Conservation (phyloP, 176 grass and related monocot species). For the Oryza meyeriana region DNA sequence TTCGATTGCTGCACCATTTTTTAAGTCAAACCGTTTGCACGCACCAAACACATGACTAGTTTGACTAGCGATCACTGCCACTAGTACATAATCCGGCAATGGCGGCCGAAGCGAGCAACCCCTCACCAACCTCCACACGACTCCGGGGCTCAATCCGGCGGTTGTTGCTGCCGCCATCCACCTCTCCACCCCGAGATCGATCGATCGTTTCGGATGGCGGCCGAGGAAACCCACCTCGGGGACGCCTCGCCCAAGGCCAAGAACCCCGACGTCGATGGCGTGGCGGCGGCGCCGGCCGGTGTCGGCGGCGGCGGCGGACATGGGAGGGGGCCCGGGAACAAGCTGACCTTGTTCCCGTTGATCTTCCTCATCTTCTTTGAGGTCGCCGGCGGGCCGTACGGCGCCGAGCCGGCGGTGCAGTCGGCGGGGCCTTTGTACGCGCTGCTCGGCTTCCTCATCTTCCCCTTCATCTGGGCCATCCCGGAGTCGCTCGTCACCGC, state of each 20-base stretch:
- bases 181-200: no score
- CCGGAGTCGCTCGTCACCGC: constrained; percentile 78
- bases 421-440: constrained; percentile 53
- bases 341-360: constrained; percentile 62
- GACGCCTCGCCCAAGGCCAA: constrained; percentile 15
- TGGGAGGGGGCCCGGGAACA: constrained; percentile 25
- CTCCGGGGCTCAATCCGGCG: no score
- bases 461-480: constrained; percentile 80
- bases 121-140: neutral
- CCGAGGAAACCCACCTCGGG: constrained; percentile 19
- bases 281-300: neutral
- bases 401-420: constrained; percentile 62
- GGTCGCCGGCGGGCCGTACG: constrained; percentile 75
- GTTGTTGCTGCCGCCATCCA: no score
- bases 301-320: neutral
- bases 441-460: constrained; percentile 64
- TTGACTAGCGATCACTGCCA: neutral
- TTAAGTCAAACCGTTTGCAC: neutral
- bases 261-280: constrained; percentile 11
- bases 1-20: neutral
- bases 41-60: neutral
- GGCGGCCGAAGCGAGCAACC: neutral
- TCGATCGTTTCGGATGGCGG: neutral
- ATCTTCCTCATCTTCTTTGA: constrained; percentile 82
- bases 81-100: neutral